Evolutionary conservation across 768 basidiomycete genomes (phyloP).

Genomic region (Steccherinum ochraceum): DNA sequence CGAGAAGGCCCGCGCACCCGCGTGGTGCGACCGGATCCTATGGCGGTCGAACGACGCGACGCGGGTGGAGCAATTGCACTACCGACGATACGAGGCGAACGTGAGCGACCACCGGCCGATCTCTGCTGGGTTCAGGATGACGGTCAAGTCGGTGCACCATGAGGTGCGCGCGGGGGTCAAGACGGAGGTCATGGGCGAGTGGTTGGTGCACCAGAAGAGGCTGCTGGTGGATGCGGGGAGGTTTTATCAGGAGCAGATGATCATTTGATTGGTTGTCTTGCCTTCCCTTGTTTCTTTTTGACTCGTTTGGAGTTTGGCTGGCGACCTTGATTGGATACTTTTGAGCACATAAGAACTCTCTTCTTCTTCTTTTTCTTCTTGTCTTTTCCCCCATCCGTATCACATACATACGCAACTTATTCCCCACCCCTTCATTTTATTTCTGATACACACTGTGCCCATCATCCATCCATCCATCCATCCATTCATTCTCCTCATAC

Average conservation of each 20-base stretch:
- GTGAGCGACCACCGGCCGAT: constrained; percentile 91
- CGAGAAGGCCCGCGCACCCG: constrained; percentile 83
- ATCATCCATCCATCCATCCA: background rate
- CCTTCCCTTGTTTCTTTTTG: background rate
- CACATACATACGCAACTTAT: too few relatives aligned
- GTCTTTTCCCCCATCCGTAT: background rate
- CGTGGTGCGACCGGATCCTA: constrained; percentile 95
- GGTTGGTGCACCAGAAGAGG: constrained; percentile 33
- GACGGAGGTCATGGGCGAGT: constrained; percentile 46
- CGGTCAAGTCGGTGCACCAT: constrained; percentile 63
- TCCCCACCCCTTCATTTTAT: background rate
- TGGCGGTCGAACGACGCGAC: constrained; percentile 56
- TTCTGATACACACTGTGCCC: too few relatives aligned
- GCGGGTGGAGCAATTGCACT: constrained; percentile 62
- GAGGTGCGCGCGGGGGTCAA: constrained; percentile 54
- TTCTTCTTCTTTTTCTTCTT: background rate
- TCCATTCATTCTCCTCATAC: too few relatives aligned
- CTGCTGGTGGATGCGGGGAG: constrained; percentile 24
- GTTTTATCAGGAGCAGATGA: constrained; percentile 29
- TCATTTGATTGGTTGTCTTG: constrained; percentile 8
- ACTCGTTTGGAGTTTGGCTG: background rate
- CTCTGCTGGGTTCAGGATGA: constrained; percentile 69
- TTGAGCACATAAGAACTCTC: too few relatives aligned
- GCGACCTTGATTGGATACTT: too few relatives aligned
- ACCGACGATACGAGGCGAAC: constrained; percentile 78